A percentile compares a stretch with the other conserved stretches of the same genome.
phyloP scores from a whole-genome alignment of 75 land plant genomes.

The Ceratopteris richardii region DNA sequence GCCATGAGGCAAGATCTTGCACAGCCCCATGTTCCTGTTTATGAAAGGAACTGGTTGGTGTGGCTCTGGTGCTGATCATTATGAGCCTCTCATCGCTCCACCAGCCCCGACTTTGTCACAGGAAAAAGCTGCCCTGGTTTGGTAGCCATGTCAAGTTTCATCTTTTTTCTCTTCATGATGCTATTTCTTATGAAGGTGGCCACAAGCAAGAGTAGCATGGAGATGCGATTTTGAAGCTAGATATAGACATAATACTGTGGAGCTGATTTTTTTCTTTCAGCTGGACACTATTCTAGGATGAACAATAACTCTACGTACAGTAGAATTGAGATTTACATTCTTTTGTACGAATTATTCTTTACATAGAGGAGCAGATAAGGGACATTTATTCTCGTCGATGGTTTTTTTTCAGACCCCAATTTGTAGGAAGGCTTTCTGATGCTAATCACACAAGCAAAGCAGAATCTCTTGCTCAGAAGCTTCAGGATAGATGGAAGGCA shows the following conservation, averaged over 20 bases:
- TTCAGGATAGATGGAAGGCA: conserved; percentile 10
- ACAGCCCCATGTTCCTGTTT: conserved; percentile 25
- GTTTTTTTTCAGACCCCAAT: no score
- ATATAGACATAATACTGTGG: no score
- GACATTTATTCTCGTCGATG: no score
- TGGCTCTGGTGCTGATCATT: conserved; percentile 34
- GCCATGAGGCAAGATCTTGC: conserved; percentile 15
- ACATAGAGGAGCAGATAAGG: neutral
- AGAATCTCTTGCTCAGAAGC: conserved; percentile 17
- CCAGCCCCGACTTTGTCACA: conserved; percentile 10
- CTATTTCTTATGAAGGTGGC: no score
- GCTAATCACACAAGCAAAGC: conserved; percentile 37
- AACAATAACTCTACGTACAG: no score
- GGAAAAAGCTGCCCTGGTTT: conserved; percentile 29
- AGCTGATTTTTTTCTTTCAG: no score
- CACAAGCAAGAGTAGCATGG: no score
- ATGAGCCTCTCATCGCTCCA: conserved; percentile 23
- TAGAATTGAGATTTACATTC: no score
- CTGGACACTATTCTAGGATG: no score
- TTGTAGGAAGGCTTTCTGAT: no score
- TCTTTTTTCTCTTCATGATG: no score
- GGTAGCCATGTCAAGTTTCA: conserved; percentile 3
- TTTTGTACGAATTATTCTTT: neutral
- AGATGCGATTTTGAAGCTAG: no score
- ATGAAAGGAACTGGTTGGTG: conserved; percentile 47